Evolutionary conservation across 1,284 basidiomycete genomes (phyloP).

Genomic region (Apiotrichum akiyoshidainum): DNA sequence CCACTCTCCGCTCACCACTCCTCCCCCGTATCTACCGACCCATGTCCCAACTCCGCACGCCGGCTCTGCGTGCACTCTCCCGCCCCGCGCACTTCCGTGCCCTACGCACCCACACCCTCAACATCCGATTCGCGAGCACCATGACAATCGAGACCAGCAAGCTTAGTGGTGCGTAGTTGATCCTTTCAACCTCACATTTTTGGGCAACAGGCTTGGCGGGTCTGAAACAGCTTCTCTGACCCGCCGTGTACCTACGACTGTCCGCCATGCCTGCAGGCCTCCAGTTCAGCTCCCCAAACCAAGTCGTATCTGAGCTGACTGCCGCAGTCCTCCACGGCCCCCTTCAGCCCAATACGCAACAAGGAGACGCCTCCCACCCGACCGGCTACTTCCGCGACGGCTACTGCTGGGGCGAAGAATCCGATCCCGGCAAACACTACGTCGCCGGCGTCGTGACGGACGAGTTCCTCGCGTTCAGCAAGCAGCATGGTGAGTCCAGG

Average conservation of each 20-base stretch:
- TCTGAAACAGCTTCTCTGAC: too few species aligned
- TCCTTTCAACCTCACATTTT: too few species aligned
- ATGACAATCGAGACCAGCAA: conserved; percentile 37
- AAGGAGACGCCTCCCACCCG: conserved; percentile 34
- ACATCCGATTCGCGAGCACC: conserved; percentile 24
- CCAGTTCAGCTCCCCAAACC: too few species aligned
- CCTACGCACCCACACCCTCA: too few species aligned
- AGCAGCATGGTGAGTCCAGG: conserved; percentile 31
- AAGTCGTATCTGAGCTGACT: neutral
- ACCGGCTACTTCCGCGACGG: conserved; percentile 47
- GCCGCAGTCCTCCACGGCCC: conserved; percentile 37
- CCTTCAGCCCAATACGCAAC: conserved; percentile 36
- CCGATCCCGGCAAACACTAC: conserved; percentile 43
- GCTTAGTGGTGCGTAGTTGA: conserved; percentile 36
- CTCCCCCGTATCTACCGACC: too few species aligned
- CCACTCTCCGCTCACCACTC: too few species aligned
- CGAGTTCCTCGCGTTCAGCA: conserved; percentile 47
- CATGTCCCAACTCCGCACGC: too few species aligned
- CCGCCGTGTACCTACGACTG: too few species aligned
- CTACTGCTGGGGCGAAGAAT: conserved; percentile 39
- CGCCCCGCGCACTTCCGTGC: too few species aligned
- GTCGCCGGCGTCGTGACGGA: conserved; percentile 43
- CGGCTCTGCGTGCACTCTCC: too few species aligned
- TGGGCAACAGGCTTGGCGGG: neutral
- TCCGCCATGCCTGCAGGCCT: too few species aligned